Percentiles rank a stretch among this genome's conserved stretches.
Conservation (phyloP, 2,329 filamentous ascomycete species). For the Penicillium hordei region DNA sequence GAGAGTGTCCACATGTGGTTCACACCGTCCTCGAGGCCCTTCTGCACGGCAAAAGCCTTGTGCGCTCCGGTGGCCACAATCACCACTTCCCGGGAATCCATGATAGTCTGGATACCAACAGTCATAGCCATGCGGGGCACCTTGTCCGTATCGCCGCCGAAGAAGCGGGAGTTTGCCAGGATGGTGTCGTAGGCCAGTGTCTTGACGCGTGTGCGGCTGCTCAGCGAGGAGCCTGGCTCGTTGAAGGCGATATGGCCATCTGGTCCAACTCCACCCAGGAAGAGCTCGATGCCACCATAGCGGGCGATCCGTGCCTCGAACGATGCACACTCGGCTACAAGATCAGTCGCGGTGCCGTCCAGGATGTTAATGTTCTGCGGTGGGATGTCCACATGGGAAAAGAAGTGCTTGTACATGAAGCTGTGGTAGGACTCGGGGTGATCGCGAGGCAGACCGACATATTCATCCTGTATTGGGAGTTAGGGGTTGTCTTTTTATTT, state of each 20-base stretch:
- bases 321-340: slow-evolving; percentile 72
- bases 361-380: slow-evolving; percentile 82
- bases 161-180: slow-evolving; percentile 81
- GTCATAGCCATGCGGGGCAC: slow-evolving; percentile 82
- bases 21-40: slow-evolving; percentile 76
- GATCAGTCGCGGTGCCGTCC: slow-evolving; percentile 73
- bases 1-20: slow-evolving; percentile 93
- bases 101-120: slow-evolving; percentile 78
- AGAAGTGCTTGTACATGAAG: slow-evolving; percentile 93
- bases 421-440: slow-evolving; percentile 85
- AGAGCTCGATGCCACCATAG: slow-evolving; percentile 78
- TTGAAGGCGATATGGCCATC: slow-evolving; percentile 92
- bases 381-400: slow-evolving; percentile 78
- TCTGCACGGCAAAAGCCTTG: slow-evolving; percentile 76
- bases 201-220: slow-evolving; percentile 78
- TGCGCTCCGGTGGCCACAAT: slow-evolving; percentile 79
- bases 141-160: slow-evolving; percentile 68
- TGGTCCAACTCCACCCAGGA: slow-evolving; percentile 79
- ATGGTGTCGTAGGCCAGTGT: slow-evolving; percentile 86
- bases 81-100: slow-evolving; percentile 78
- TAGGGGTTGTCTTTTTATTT: slow-evolving; percentile 5
- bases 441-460: slow-evolving; percentile 77
- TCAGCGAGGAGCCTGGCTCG: slow-evolving; percentile 77
- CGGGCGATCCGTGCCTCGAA: slow-evolving; percentile 77
- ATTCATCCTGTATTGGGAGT: slow-evolving; percentile 65